Conservation (phyloP, 129 eudicot genomes). For the Mikania micrantha region DNA sequence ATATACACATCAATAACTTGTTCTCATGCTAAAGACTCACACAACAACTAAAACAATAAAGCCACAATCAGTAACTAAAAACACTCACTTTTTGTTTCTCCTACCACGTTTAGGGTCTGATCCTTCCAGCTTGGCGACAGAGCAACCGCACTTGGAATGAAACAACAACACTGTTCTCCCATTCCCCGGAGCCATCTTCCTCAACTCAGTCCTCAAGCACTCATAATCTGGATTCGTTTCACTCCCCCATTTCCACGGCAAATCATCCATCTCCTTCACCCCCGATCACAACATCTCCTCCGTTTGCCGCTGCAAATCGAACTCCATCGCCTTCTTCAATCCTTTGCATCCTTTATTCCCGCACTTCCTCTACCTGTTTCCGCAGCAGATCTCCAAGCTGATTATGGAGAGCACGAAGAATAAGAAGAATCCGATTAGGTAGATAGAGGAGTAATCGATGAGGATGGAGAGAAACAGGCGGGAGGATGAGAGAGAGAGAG, state of each 20-base stretch:
- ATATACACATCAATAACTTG: background rate
- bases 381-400: conserved; percentile 45
- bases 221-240: conserved; percentile 71
- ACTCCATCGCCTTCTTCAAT: conserved; percentile 72
- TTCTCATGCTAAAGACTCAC: background rate
- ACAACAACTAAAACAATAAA: background rate
- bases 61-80: background rate
- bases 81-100: conserved; percentile 71
- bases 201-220: conserved; percentile 76
- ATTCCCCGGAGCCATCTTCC: conserved; percentile 90
- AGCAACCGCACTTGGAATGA: conserved; percentile 73
- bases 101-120: conserved; percentile 72
- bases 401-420: conserved; percentile 18
- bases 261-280: conserved; percentile 49
- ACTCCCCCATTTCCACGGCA: conserved; percentile 93
- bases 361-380: conserved; percentile 51
- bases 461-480: conserved; percentile 28
- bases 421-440: background rate
- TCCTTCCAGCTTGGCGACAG: conserved; percentile 74
- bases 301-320: conserved; percentile 82
- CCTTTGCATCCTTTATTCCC: conserved; percentile 60
- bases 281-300: conserved; percentile 52
- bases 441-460: conserved; percentile 18
- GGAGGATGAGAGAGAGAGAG: conserved; percentile 65
- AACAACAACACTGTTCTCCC: conserved; percentile 80